These are phyloP conservation scores for Allium cepa DNA, from an alignment of 106 monocot species.

Conservation along the genomic window DNA sequence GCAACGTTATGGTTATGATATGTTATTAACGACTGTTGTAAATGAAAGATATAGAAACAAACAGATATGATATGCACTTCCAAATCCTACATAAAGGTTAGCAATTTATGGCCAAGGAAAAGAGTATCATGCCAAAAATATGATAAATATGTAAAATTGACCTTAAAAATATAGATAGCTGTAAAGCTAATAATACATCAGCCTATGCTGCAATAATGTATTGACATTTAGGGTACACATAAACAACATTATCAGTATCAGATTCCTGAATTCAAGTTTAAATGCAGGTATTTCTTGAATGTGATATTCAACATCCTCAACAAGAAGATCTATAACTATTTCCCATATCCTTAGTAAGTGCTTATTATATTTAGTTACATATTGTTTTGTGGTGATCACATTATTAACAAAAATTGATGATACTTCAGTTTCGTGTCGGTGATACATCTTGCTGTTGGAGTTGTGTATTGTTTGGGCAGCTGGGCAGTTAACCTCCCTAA, in stretches of 20 bases:
- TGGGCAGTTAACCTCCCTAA: slow-evolving; percentile 92
- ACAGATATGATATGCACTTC: no score
- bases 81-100: no score
- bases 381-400: neutral
- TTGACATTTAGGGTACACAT: no score
- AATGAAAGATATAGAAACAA: no score
- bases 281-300: slow-evolving; percentile 91
- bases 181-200: neutral
- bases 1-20: no score
- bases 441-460: slow-evolving; percentile 76
- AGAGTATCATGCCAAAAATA: neutral
- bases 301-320: slow-evolving; percentile 99
- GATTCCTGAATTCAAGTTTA: neutral
- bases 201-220: no score
- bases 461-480: slow-evolving; percentile 79
- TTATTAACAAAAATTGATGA: neutral
- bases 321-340: slow-evolving; percentile 99
- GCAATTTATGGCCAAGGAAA: no score
- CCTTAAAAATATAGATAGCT: neutral
- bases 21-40: no score
- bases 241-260: neutral
- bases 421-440: slow-evolving; percentile 82
- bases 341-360: slow-evolving; percentile 97
- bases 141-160: neutral
- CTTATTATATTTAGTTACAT: no score